Percentiles rank a stretch among this genome's conserved stretches.
Conservation (phyloP, 306 rosid genomes). For the Cucumis cinereus region DNA sequence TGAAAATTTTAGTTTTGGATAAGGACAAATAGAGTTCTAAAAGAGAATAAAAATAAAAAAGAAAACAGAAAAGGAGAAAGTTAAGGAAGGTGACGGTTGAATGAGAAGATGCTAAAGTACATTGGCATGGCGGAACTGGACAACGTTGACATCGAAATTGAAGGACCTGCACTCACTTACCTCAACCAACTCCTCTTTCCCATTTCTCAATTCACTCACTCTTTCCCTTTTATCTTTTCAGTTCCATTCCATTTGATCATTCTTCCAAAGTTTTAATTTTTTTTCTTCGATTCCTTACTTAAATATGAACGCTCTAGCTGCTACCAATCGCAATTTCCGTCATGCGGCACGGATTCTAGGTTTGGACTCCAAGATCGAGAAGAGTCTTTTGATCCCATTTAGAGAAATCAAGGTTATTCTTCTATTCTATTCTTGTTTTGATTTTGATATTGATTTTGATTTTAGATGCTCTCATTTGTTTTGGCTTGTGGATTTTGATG, state of each 20-base stretch:
- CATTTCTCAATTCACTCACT: background rate
- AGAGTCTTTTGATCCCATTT: constrained; percentile 46
- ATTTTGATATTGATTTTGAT: background rate
- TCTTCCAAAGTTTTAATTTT: background rate
- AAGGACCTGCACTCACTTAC: background rate
- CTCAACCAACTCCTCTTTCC: background rate
- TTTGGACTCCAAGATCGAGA: constrained; percentile 48
- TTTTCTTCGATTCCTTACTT: background rate
- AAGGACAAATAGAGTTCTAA: too few species aligned
- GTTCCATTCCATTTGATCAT: background rate
- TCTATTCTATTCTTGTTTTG: background rate
- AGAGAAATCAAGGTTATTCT: constrained; percentile 48
- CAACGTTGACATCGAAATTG: background rate
- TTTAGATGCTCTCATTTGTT: constrained; percentile 6
- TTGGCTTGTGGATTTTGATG: background rate
- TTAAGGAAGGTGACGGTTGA: background rate
- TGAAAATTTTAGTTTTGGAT: too few species aligned
- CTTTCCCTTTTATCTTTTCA: background rate
- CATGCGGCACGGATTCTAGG: constrained; percentile 42
- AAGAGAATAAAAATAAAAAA: too few species aligned
- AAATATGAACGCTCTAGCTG: constrained; percentile 59
- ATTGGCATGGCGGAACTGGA: background rate
- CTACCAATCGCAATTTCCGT: constrained; percentile 49
- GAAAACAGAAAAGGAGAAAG: background rate
- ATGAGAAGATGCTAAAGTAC: background rate